These are phyloP conservation scores for Saccharomycopsis hybrid DNA, from an alignment of 1,139 yeast species.

Conservation along the genomic window DNA sequence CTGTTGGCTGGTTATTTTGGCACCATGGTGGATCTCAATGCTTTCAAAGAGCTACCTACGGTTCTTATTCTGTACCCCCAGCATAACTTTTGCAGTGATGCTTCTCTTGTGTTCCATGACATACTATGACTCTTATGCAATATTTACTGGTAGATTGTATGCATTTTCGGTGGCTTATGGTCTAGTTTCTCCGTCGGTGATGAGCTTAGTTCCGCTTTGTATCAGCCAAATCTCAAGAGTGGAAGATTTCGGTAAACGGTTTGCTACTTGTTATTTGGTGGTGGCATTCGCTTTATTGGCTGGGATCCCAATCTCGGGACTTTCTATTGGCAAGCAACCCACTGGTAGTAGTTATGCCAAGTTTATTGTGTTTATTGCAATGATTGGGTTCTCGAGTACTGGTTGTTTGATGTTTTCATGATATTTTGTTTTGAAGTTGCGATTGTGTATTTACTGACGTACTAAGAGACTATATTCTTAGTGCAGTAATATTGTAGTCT, in stretches of 20 bases:
- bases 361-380: constrained; percentile 14
- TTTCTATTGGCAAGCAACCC: constrained; percentile 32
- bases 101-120: too few species aligned
- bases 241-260: constrained; percentile 60
- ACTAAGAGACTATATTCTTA: too few species aligned
- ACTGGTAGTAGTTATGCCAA: constrained; percentile 8
- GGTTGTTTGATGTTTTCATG: constrained; percentile 8
- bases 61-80: too few species aligned
- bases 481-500: too few species aligned
- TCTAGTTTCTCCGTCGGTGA: constrained; percentile 42
- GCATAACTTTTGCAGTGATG: too few species aligned
- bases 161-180: constrained; percentile 49
- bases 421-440: constrained; percentile 16
- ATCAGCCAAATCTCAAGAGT: constrained; percentile 60
- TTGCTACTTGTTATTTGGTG: constrained; percentile 61
- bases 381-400: constrained; percentile 11
- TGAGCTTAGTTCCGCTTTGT: constrained; percentile 43
- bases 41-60: too few species aligned
- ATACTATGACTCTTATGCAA: too few species aligned
- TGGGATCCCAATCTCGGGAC: constrained; percentile 47
- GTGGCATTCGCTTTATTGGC: constrained; percentile 54
- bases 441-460: constrained; percentile 9
- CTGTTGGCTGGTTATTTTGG: constrained; percentile 63
- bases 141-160: constrained; percentile 32
- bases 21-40: too few species aligned